Conservation (phyloP, 1,284 basidiomycete genomes). For the Puccinia coronata region DNA sequence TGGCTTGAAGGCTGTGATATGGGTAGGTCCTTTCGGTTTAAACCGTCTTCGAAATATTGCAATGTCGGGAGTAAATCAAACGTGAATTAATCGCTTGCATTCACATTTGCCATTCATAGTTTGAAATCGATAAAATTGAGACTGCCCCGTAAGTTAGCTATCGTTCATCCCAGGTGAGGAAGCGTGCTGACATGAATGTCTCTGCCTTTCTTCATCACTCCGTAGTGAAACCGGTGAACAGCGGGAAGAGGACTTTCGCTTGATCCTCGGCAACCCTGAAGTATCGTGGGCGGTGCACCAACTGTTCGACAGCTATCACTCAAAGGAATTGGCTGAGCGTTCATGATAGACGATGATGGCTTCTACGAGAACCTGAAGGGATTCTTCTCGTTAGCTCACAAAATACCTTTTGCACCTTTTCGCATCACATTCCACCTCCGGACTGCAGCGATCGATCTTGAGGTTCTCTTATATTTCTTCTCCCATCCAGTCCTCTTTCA, state of each 20-base stretch:
- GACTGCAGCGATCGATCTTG: background rate
- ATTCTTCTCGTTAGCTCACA: background rate
- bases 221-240: background rate
- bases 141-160: slow-evolving; percentile 19
- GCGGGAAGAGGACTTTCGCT: slow-evolving; percentile 28
- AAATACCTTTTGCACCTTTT: background rate
- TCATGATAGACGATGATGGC: background rate
- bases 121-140: slow-evolving; percentile 30
- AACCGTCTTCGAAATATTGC: background rate
- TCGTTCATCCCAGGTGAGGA: background rate
- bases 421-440: background rate
- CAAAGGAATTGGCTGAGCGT: background rate
- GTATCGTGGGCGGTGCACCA: slow-evolving; percentile 17
- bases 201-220: background rate
- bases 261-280: slow-evolving; percentile 27
- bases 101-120: background rate
- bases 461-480: slow-evolving; percentile 4
- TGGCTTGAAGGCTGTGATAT: slow-evolving; percentile 26
- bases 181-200: background rate
- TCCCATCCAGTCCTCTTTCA: background rate
- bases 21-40: background rate
- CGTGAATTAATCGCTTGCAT: background rate
- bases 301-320: slow-evolving; percentile 13
- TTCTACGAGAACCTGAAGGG: background rate
- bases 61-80: background rate